Evolutionary conservation across 768 basidiomycete genomes (phyloP), one percentile per base, ranked within the genome.

Genomic region (Suillus clintonianus): DNA sequence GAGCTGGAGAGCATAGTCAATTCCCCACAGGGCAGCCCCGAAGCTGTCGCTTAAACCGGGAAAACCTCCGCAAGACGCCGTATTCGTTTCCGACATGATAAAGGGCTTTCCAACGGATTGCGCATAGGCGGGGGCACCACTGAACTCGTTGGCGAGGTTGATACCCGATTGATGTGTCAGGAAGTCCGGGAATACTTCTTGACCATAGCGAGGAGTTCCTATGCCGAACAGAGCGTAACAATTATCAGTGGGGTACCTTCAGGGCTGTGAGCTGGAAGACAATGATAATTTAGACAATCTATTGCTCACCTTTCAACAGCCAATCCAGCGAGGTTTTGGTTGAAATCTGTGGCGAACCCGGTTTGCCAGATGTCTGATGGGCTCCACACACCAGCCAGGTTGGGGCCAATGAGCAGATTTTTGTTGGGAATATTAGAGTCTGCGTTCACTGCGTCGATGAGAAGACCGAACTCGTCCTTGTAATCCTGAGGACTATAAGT

Each of bases 161-260:
- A 62, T 62, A 4, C 83, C 84, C 9, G 83, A 75, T 3, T 81
- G 77, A 70, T 94, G 92, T 36, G 78, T 85, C 42, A 93, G 80
- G 51, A 55, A 71, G 37, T 68, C 64, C 1, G 81, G 72, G 70
- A 92, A 85, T 19, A 79, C 71, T 15, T 71, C 69, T 67, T 86
- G 86, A 8, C 82, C 83, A 63, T 80, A 74, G 39, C 74, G 69
- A 36, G 71, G 69, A 0, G 65, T 63, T 3, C 84, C 85, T 22
- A 77, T 76, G 6, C 78, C 78, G 60, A 77, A 88, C 61, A 77
- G 71, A 6, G 83, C 84, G 27, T 77, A 82, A 65, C 89, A 91
- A 65, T 90, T 91, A 74, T 89, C 83, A 9, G 76, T 78, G 10
- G 85, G 85, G 63, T 89, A 88, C 62, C 87, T 88, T 60, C 6